phyloP scores from a whole-genome alignment of 306 rosid species.

The Arachis stenosperma region DNA sequence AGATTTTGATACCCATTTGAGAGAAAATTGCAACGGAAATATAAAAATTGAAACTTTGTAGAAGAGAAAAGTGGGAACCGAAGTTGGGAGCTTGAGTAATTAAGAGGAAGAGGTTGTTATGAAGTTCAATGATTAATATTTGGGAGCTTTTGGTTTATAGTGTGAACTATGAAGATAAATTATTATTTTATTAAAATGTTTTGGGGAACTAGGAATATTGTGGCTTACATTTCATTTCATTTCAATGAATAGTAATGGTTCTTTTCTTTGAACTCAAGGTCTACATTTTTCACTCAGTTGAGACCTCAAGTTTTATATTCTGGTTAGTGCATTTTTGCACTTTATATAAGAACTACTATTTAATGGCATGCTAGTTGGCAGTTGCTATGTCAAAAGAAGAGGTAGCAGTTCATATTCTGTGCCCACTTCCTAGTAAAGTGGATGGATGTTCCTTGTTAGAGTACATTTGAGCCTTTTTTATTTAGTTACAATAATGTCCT shows the following conservation, averaged over 20 bases:
- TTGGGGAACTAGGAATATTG: constrained; percentile 26
- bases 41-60: neutral
- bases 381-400: constrained; percentile 12
- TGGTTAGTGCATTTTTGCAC: neutral
- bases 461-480: constrained; percentile 13
- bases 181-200: neutral
- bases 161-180: constrained; percentile 5
- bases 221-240: constrained; percentile 22
- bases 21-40: constrained; percentile 33
- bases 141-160: neutral
- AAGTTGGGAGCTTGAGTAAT: constrained; percentile 14
- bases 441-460: neutral
- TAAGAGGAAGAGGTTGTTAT: constrained; percentile 22
- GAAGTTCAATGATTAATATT: constrained; percentile 27
- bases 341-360: neutral
- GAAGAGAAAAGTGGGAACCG: constrained; percentile 9
- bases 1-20: constrained; percentile 67
- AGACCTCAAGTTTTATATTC: constrained; percentile 29
- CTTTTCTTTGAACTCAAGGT: constrained; percentile 52
- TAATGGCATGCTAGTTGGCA: neutral
- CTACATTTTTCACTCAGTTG: constrained; percentile 40
- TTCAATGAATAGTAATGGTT: constrained; percentile 12
- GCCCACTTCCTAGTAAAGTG: neutral
- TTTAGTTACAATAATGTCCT: constrained; percentile 19
- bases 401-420: constrained; percentile 29